Percentiles rank a stretch among this genome's conserved stretches.
Conservation (phyloP, 2,329 filamentous ascomycete genomes). For the Botrytis paeoniae region DNA sequence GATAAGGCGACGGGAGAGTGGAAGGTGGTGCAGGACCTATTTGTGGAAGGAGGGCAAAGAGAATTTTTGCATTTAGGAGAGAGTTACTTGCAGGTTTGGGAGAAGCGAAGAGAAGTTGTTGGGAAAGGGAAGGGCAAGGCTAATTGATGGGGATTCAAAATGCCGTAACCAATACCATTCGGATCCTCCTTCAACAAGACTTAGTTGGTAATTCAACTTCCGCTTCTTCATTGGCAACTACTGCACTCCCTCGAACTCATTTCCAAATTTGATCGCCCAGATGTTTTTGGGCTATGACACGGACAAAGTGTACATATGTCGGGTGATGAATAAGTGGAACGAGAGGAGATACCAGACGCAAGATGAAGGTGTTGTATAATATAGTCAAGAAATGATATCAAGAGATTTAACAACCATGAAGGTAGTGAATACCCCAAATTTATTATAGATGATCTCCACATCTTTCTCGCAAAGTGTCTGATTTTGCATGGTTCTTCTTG, state of each 20-base stretch:
- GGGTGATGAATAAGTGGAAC: background rate
- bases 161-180: background rate
- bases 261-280: background rate
- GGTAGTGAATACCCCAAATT: background rate
- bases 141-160: background rate
- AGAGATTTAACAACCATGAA: background rate
- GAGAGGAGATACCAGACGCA: background rate
- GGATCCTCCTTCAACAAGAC: background rate
- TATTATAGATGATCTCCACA: background rate
- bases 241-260: background rate
- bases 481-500: background rate
- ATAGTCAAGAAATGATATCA: background rate
- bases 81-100: slow-evolving; percentile 95
- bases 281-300: background rate
- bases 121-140: slow-evolving; percentile 24
- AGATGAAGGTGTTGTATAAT: background rate
- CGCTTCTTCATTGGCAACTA: background rate
- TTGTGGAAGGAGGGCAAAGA: slow-evolving; percentile 82
- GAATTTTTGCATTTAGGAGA: slow-evolving; percentile 92
- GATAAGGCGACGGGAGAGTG: slow-evolving; percentile 76
- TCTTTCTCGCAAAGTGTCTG: background rate
- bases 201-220: background rate
- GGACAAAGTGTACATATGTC: background rate
- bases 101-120: slow-evolving; percentile 62
- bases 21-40: slow-evolving; percentile 94